phyloP scores from a whole-genome alignment of 192 early-diverging fungal species.

The Coemansia sp. region DNA sequence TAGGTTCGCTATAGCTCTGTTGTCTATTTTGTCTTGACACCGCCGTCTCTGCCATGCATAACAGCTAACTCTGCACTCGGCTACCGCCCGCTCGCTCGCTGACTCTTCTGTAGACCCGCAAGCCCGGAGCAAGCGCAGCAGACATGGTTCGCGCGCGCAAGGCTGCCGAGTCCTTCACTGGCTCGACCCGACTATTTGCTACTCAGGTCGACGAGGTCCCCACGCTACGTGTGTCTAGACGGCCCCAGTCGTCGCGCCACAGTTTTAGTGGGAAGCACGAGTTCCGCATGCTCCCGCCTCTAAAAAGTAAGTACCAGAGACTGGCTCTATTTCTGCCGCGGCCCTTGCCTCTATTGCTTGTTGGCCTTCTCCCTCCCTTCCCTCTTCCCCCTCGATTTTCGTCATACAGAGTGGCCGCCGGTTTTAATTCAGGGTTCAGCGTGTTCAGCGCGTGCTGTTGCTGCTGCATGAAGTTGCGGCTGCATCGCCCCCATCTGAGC shows the following conservation, averaged over 20 bases:
- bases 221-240: constrained; percentile 36
- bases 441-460: not conserved
- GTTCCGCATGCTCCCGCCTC: constrained; percentile 46
- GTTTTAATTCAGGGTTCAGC: constrained; percentile 5
- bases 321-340: constrained; percentile 9
- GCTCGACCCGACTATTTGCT: constrained; percentile 30
- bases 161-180: constrained; percentile 34
- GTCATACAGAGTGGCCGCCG: not conserved
- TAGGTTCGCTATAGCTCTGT: constrained; percentile 16
- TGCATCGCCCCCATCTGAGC: constrained; percentile 9
- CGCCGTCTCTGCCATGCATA: not conserved
- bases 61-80: not conserved
- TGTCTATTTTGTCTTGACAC: not conserved
- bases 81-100: not conserved
- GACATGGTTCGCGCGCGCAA: constrained; percentile 53
- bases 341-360: not conserved
- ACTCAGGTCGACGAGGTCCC: constrained; percentile 49
- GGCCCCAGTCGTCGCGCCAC: constrained; percentile 54
- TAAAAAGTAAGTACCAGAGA: constrained; percentile 36
- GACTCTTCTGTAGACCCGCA: constrained; percentile 36
- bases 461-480: not conserved
- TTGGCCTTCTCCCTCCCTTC: not conserved
- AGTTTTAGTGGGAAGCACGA: constrained; percentile 49
- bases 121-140: constrained; percentile 21
- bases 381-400: not conserved